Evolutionary conservation across 2,329 filamentous ascomycete genomes (phyloP), one percentile per base, ranked within the genome.

Genomic region (Exserohilum rostratum): DNA sequence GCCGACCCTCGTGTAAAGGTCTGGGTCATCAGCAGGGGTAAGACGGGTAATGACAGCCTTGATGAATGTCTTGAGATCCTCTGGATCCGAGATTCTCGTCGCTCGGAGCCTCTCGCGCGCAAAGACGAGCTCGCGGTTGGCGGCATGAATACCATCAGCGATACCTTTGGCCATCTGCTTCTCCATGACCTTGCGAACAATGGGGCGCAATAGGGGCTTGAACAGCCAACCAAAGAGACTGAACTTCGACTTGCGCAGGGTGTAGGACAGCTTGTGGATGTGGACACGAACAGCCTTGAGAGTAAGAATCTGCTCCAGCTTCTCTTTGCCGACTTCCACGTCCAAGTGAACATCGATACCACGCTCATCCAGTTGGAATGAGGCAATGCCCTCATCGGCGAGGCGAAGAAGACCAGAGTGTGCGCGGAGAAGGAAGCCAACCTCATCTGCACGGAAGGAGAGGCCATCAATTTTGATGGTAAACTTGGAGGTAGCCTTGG

Each of bases 321-420:
- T 82, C 59, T 93, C 89, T 54, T 87, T 87, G 43, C 88, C 89
- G 47, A 98, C 85, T 69, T 96, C 92, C 0, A 97, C 78, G 62
- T 96, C 91, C 5, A 97, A 78, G 25, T 90, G 86, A 45, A 98
- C 85, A 72, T 97, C 93, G 53, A 97, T 86, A 15, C 93, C 93
- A 17, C 90, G 85, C 64, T 93, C 87, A 72, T 97, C 93, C 5
- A 98, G 85, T 39, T 86, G 85, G 75, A 98, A 92, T 27, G 89
- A 91, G 5, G 90, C 91, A 43, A 97, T 90, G 3, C 93, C 93
- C 72, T 92, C 84, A 66, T 96, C 92, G 2, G 86, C 85, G 27
- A 96, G 81, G 20, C 87, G 86, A 44, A 96, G 80, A 2, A 96
- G 73, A 2, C 90, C 87, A 12, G 87, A 86, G 71, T 95, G 93